Percentiles rank a stretch among this genome's conserved stretches.
Conservation (phyloP, 148 eudicot genomes). For the Heliamphora exappendiculata region DNA sequence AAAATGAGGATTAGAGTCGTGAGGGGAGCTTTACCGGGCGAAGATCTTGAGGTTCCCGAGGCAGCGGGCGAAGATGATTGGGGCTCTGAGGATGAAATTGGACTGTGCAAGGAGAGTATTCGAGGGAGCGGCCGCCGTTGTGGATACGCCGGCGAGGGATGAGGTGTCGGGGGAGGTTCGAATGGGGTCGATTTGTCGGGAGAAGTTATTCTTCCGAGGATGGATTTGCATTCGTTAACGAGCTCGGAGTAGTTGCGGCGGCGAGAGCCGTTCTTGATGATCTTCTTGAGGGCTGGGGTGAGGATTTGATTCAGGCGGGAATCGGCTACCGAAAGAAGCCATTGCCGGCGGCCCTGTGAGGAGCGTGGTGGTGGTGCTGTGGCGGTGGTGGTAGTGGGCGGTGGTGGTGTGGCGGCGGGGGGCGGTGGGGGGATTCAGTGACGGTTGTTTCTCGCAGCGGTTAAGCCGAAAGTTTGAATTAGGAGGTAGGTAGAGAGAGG, state of each 20-base stretch:
- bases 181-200: slow-evolving; percentile 18
- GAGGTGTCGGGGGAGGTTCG: slow-evolving; percentile 16
- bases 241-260: slow-evolving; percentile 84
- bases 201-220: slow-evolving; percentile 42
- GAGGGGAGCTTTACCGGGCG: no score
- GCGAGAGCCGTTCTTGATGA: slow-evolving; percentile 68
- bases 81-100: slow-evolving; percentile 54
- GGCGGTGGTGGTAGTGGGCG: no score
- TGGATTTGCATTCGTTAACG: slow-evolving; percentile 58
- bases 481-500: no score
- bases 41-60: slow-evolving; percentile 54
- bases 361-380: no score
- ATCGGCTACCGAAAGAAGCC: slow-evolving; percentile 92
- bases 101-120: slow-evolving; percentile 49
- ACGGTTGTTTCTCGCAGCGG: no score
- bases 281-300: slow-evolving; percentile 56
- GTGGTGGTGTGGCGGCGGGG: no score
- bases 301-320: slow-evolving; percentile 61
- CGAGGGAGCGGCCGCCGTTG: slow-evolving; percentile 21
- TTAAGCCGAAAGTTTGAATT: no score
- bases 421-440: no score
- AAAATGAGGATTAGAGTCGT: no score
- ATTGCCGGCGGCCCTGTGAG: slow-evolving; percentile 28
- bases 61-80: slow-evolving; percentile 44
- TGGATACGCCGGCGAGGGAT: background rate